Evolutionary conservation across 148 eudicot species (phyloP).

Genomic region (Dianthus caryophyllus): DNA sequence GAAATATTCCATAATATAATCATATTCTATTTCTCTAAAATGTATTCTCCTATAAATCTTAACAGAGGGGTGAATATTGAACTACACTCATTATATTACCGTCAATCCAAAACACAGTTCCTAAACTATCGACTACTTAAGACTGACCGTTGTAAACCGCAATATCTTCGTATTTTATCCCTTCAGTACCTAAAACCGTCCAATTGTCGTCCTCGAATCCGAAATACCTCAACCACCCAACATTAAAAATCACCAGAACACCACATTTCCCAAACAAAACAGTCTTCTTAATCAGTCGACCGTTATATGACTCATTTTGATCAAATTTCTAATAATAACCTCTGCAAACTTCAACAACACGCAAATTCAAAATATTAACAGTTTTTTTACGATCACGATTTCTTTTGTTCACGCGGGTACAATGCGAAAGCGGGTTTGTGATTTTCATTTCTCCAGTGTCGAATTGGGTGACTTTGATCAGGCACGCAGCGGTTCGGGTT

Average conservation of each 20-base stretch:
- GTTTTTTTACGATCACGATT: not conserved
- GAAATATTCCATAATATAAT: too few relatives aligned
- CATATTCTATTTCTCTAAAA: too few relatives aligned
- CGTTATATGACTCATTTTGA: too few relatives aligned
- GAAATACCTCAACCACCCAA: slow-evolving; percentile 7
- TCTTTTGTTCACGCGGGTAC: not conserved
- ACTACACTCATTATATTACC: slow-evolving; percentile 1
- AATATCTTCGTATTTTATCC: slow-evolving; percentile 9
- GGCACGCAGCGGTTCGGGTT: not conserved
- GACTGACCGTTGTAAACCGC: not conserved
- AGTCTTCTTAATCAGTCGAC: not conserved
- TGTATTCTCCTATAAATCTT: too few relatives aligned
- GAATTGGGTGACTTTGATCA: slow-evolving; percentile 11
- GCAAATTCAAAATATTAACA: slow-evolving; percentile 5
- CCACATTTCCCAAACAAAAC: slow-evolving; percentile 7
- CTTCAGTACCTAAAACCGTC: slow-evolving; percentile 11
- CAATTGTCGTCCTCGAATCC: not conserved
- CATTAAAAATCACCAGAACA: not conserved
- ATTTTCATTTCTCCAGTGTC: not conserved
- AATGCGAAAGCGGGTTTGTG: not conserved
- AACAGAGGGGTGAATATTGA: slow-evolving; percentile 20
- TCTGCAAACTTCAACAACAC: slow-evolving; percentile 1
- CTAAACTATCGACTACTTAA: slow-evolving; percentile 16
- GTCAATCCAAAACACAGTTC: slow-evolving; percentile 21
- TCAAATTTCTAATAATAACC: not conserved